These are phyloP conservation scores for Melanopsichium pennsylvanicum DNA, from an alignment of 1,284 basidiomycete genomes.

Conservation along the genomic window DNA sequence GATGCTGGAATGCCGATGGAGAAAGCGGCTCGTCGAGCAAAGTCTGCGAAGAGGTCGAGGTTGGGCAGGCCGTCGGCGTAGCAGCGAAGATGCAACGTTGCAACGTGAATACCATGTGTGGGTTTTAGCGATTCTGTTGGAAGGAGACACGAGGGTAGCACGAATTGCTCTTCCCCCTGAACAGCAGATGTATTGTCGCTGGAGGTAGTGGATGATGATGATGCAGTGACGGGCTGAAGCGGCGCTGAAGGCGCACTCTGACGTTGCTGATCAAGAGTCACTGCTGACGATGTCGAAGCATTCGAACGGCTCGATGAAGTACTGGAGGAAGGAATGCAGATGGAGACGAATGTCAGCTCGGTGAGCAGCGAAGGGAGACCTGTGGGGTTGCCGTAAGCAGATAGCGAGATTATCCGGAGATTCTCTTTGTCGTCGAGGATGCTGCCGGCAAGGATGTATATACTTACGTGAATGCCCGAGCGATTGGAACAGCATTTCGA, in stretches of 20 bases:
- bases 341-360: background rate
- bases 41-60: conserved; percentile 83
- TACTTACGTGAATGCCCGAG: conserved; percentile 23
- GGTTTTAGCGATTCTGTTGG: conserved; percentile 34
- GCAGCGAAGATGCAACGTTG: conserved; percentile 82
- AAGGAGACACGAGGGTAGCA: conserved; percentile 32
- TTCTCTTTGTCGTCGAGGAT: no score
- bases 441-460: no score
- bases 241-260: background rate
- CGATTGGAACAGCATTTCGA: conserved; percentile 7
- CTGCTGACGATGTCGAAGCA: conserved; percentile 25
- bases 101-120: conserved; percentile 80
- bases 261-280: conserved; percentile 32
- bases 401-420: no score
- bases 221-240: background rate
- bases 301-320: conserved; percentile 22
- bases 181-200: no score
- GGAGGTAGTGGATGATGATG: background rate
- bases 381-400: no score
- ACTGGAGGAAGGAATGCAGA: background rate
- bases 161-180: conserved; percentile 33
- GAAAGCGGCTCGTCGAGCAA: conserved; percentile 82
- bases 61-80: conserved; percentile 69
- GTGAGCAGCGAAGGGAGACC: no score
- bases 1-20: conserved; percentile 84